Base-by-base conservation (phyloP, 192 early-diverging fungal genomes). In the Coemansia sp. region DNA sequence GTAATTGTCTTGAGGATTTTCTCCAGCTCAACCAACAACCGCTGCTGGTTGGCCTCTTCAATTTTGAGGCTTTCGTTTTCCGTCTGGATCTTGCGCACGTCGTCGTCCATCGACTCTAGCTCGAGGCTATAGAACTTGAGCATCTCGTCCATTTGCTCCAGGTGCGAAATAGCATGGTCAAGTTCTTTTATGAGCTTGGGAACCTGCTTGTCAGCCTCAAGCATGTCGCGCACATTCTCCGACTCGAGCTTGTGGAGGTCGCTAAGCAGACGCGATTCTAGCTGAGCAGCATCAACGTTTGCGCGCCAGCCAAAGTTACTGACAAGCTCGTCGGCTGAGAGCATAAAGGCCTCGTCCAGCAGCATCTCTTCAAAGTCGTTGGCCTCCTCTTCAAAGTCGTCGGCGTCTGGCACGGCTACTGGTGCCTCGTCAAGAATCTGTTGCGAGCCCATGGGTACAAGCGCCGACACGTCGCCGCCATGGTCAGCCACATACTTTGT, bases 141-240 rank as follows among this genome's bases (percentile, higher is more conserved):
- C 92, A 90, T 93, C 15, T 81, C 82, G 49, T 96, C 90, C 81
- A 97, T 92, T 45, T 80, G 76, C 38, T 90, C 89, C 45, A 98
- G 72, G 45, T 94, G 86, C 19, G 77, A 32, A 21, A 95, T 80
- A 0, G 91, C 88, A 15, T 81, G 81, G 50, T 98, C 92, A n/a
- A 98, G 82, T 53, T 94, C 84, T 8, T 65, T 68, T 18, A 95
- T 81, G 5, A 97, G 84, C 23, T 76, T 71, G 29, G 86, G 82
- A 19, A 94, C 91, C 54, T 90, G 82, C 53, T 87, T 85, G 61
- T 96, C 94, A 23, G 91, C 88, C 62, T 93, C 86, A 32, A 98
- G 90, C 57, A 98, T 94, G 3, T 90, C 89, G 53, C 92, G 90
- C 15, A 98, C 91, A 68, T 95, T 96, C n/a, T 90, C 88, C 8